Base-by-base conservation (phyloP, 148 eudicot genomes). In the Salicornia ramosissima region DNA sequence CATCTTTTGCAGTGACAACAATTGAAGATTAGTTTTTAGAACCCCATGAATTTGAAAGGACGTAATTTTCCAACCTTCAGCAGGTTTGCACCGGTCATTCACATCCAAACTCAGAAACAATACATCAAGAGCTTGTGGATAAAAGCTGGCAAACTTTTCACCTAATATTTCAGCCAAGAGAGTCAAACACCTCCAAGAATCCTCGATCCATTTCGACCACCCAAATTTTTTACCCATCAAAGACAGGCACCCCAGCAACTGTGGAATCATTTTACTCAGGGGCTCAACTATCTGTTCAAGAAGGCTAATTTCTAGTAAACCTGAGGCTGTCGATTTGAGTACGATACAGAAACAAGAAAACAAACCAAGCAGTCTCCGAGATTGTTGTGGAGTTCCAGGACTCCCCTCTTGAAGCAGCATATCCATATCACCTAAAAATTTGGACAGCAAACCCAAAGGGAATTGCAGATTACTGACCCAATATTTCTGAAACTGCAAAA, bases 351-450 rank as follows among this genome's bases (percentile, higher is more conserved):
- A 94, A 76, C 99, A 94, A 40, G 87, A 89, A 56, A 94, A 77
- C 71, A 94, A 70, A 22, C 89, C 86, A 67, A 90, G 89, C 80
- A 94, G 75, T 83, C 96, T 86, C 68, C 78, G 85, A 73, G 89
- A 89, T 67, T 87, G 96, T 71, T 94, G 91, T 12, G 91, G 89
- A 70, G 93, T 87, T 61, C 90, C 96, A 70, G 83, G 84, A 74
- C 85, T 83, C 65, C 85, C 87, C 76, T 94, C 99, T 84, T 88
- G 88, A 65, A 94, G 96, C 60, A 90, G 76, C 62, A 82, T 83
- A 75, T 94, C 97, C 99, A 94, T 90, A 78, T 94, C 99, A 34
- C 88, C 99, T 79, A 94, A 80, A 78, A 94, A 89, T 80, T 94
- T 94, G 13, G 87, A 80, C 65, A 94, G 69, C 80, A 94, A 72